phyloP scores from a whole-genome alignment of 306 rosid species.

The Hippophae rhamnoides region DNA sequence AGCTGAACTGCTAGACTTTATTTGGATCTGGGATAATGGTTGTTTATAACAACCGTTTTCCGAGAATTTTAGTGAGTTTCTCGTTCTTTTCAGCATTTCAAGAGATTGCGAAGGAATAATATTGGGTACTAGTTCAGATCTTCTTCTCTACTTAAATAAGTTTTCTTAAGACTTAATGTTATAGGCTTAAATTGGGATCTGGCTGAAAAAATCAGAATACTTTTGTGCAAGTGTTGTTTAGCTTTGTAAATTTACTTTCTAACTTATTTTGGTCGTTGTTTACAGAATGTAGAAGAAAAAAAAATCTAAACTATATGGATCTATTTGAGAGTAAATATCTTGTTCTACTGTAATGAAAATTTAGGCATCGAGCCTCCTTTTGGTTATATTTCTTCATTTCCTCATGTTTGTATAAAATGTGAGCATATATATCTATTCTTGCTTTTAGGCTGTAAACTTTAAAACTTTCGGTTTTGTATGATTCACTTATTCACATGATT shows the following conservation, averaged over 20 bases:
- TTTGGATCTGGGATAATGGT: conserved; percentile 28
- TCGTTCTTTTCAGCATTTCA: conserved; percentile 1
- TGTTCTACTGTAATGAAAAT: not conserved
- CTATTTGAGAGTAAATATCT: not conserved
- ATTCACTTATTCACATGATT: too few relatives aligned
- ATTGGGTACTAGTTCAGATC: conserved; percentile 37
- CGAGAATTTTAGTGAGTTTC: not conserved
- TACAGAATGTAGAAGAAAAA: not conserved
- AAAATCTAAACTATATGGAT: not conserved
- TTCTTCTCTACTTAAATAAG: conserved; percentile 10
- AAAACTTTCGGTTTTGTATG: too few relatives aligned
- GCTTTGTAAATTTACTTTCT: conserved; percentile 1
- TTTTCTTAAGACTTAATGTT: not conserved
- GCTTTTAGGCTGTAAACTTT: not conserved
- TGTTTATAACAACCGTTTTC: conserved; percentile 4
- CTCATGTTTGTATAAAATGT: not conserved
- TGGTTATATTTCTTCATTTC: not conserved
- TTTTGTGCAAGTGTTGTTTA: not conserved
- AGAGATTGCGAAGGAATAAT: conserved; percentile 29
- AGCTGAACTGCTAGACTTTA: not conserved
- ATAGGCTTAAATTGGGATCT: conserved; percentile 12
- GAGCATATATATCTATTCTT: not conserved
- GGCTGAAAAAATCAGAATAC: conserved; percentile 5
- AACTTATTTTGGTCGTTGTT: not conserved
- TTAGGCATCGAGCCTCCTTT: not conserved